Evolutionary conservation across 2,329 filamentous ascomycete species (phyloP), one percentile per base, ranked within the genome.

Genomic region (Diplodia corticola): DNA sequence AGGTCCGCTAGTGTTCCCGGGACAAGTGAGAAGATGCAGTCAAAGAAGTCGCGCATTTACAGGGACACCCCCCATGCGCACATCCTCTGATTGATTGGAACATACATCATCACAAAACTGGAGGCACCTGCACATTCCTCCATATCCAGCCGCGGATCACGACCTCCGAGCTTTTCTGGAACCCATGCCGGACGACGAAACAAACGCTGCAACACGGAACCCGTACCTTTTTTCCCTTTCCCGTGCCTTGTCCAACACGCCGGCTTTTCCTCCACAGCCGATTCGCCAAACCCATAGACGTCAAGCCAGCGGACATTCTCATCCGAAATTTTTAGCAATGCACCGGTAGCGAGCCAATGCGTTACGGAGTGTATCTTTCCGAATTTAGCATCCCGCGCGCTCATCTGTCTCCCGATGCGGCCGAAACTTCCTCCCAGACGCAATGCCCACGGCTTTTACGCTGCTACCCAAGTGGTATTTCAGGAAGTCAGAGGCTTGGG

Each of bases 291-390:
- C 72, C 73, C 60, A 73, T 71, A 71, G 72, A 73, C 49, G 71
- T 73, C 57, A 73, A 73, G 49, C 72, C 71, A 3, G 53, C 68
- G 46, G 73, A 73, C 37, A 63, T 73, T 10, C 59, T 73, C 7
- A 69, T 73, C 2, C 63, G 65, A 2, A n/a, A 67, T 9, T 24
- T 60, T 5, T 22, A 15, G 4, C 51, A 35, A 13, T 17, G 28
- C 2, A n/a, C n/a, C n/a, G n/a, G n/a, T n/a, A n/a, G n/a, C n/a
- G n/a, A n/a, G n/a, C 7, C 12, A 3, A 7, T 35, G 1, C 3
- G 28, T 6, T 13, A n/a, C 1, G 28, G 44, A 2, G 63, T 73
- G 5, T 71, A 70, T 49, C 64, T 73, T 20, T 68, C 72, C 1
- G 72, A 73, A 61, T 73, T 73, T 49, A 71, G 71, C 1, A 70